Evolutionary conservation across 2,329 filamentous ascomycete genomes (phyloP).

Genomic region (Cercospora brassicicola): DNA sequence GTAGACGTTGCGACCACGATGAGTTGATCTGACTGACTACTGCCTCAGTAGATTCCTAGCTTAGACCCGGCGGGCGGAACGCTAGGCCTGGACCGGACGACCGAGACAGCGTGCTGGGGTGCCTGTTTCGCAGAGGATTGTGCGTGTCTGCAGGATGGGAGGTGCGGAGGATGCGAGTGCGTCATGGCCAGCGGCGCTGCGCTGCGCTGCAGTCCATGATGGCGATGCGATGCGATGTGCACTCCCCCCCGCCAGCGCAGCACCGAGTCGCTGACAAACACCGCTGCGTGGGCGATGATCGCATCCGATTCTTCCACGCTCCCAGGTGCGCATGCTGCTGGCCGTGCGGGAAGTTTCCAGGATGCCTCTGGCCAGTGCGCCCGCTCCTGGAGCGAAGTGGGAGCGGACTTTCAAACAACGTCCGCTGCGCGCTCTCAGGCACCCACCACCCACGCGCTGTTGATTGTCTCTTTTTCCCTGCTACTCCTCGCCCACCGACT

Average conservation of each 20-base stretch:
- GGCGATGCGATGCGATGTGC: not conserved
- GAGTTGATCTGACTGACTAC: not conserved
- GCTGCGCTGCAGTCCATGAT: not conserved
- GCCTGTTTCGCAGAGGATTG: not conserved
- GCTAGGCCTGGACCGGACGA: not conserved
- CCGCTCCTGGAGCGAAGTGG: not conserved
- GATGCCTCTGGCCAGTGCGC: not conserved
- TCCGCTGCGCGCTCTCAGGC: not conserved
- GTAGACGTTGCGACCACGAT: not conserved
- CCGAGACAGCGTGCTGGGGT: not conserved
- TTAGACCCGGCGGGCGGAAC: not conserved
- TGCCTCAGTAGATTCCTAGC: not conserved
- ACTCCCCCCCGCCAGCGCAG: not conserved
- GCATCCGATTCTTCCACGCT: not conserved
- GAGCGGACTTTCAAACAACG: not conserved
- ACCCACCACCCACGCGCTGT: not conserved
- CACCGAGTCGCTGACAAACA: not conserved
- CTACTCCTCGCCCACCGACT: not conserved
- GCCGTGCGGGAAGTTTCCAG: not conserved
- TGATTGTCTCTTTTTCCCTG: not conserved
- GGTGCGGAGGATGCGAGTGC: not conserved
- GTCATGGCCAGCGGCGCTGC: not conserved
- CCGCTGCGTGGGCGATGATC: not conserved
- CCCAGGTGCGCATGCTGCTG: not conserved
- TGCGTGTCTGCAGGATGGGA: not conserved